These are phyloP conservation scores for Gracilariopsis chorda DNA, from an alignment of 23 red algal genomes.

Conservation along the genomic window DNA sequence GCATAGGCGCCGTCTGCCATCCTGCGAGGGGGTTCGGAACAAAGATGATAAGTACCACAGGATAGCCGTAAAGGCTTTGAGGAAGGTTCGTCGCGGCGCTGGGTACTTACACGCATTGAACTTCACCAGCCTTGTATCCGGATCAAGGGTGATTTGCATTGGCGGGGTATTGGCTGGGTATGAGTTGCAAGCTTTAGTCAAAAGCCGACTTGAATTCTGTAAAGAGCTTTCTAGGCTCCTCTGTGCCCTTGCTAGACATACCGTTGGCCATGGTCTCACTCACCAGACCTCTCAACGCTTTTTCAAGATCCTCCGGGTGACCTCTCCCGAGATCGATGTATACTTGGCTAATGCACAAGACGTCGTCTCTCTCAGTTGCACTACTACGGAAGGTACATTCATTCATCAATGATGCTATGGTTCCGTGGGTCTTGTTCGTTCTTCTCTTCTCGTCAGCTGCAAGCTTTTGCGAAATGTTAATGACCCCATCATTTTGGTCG, in stretches of 20 bases:
- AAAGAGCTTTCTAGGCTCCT: not conserved
- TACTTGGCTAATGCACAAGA: not conserved
- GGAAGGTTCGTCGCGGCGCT: constrained; percentile 1
- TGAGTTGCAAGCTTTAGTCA: constrained; percentile 11
- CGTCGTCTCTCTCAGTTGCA: constrained; percentile 17
- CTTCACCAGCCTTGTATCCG: constrained; percentile 14
- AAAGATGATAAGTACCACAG: constrained; percentile 1
- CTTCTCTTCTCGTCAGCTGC: not conserved
- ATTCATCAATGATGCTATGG: not conserved
- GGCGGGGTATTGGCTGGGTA: constrained; percentile 31
- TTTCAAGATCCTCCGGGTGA: not conserved
- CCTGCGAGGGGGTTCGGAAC: not conserved
- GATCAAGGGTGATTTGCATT: constrained; percentile 21
- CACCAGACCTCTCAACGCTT: not conserved
- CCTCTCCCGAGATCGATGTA: constrained; percentile 27
- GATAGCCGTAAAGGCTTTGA: constrained; percentile 19
- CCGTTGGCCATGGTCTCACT: not conserved
- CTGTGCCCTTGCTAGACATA: not conserved
- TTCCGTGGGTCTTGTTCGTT: not conserved
- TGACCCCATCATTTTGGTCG: constrained; percentile 21
- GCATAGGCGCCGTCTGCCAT: constrained; percentile 23
- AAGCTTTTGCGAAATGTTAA: not conserved
- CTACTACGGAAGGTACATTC: not conserved
- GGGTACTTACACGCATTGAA: constrained; percentile 42
- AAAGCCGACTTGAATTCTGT: constrained; percentile 3